Evolutionary conservation across 192 early-diverging fungal species (phyloP), one percentile per base, ranked within the genome.

Genomic region (Pilaira anomala): DNA sequence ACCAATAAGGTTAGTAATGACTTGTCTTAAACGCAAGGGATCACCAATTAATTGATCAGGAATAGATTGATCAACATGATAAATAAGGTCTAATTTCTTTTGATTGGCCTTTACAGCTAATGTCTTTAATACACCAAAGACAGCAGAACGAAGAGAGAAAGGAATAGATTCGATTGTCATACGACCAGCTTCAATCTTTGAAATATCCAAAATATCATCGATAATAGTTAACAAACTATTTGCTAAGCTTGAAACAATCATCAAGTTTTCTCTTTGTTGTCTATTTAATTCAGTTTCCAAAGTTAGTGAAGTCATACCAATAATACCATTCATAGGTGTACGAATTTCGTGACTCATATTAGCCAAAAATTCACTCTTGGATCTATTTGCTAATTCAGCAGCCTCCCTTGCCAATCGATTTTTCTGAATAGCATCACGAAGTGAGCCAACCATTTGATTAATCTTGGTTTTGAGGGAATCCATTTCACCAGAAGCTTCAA

Each of bases 251-350:
- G 72, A 70, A 12, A 81, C 73, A 16, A 72, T 78, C 66, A 72
- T 71, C 5, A 75, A 63, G 56, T 78, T 74, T 62, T 90, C 88
- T 33, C 84, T 85, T 69, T 89, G 83, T 30, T 86, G 79, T 7
- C 82, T 86, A 48, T 84, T 85, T 30, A 93, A 75, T 29, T 87
- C 78, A 0, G 86, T 85, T 62, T 90, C 91, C 24, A 89, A 71
- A 30, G 85, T 78, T 24, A 90, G 67, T 25, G 77, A 68, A 2
- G 83, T 85, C 80, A 87, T 84, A 19, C 86, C 86, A 46, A 87
- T 85, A 33, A 92, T 88, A 49, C 87, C 91, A 68, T 88, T 89
- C 82, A 93, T 86, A 28, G 91, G 91, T 21, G 78, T 80, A 13
- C 78, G 41, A 19, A 75, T 76, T 72, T 80, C 78, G 59, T 87